Conservation (phyloP, 345 rosid genomes). For the Populus nigra region DNA sequence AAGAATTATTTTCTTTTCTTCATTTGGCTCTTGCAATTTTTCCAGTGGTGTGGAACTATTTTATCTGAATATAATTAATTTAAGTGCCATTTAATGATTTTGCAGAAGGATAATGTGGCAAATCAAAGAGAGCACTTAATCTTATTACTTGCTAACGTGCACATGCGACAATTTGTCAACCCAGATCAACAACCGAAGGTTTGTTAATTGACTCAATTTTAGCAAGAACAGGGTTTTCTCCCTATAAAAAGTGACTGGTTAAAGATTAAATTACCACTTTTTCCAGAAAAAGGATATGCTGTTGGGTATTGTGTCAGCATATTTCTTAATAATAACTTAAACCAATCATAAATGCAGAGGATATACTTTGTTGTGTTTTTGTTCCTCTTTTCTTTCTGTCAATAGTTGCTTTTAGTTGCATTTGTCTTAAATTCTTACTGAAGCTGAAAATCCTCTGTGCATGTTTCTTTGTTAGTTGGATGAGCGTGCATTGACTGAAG, state of each 20-base stretch:
- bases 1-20: neutral
- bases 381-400: neutral
- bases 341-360: neutral
- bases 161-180: constrained; percentile 90
- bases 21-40: neutral
- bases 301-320: neutral
- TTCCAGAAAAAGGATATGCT: neutral
- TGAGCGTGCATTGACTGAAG: constrained; percentile 89
- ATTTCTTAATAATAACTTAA: neutral
- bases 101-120: constrained; percentile 94
- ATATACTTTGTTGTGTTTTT: neutral
- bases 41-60: neutral
- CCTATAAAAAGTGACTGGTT: neutral
- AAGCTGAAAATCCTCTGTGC: neutral
- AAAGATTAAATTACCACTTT: neutral
- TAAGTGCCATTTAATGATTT: constrained; percentile 2
- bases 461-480: constrained; percentile 54
- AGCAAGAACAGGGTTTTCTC: neutral
- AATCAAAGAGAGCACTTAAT: constrained; percentile 99
- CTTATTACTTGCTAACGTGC: constrained; percentile 93
- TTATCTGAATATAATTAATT: neutral
- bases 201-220: constrained; percentile 19
- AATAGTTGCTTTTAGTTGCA: neutral
- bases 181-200: constrained; percentile 99
- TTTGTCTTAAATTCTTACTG: neutral